Evolutionary conservation across 805 yeast genomes (phyloP).

Genomic region (Barnettozyma botsteinii): DNA sequence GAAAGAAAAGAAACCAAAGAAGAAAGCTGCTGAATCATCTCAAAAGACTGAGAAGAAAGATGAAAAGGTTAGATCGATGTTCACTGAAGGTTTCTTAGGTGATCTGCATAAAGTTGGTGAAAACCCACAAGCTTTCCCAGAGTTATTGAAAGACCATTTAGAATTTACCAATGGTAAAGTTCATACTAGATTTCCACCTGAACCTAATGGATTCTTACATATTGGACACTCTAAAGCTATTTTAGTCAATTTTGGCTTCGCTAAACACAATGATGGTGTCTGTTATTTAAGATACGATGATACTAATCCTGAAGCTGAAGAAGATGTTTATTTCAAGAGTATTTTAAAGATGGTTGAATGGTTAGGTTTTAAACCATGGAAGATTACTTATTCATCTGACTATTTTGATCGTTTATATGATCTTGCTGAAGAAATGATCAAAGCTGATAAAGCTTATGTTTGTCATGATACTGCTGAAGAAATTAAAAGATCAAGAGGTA

Average conservation of each 20-base stretch:
- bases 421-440: conserved; percentile 78
- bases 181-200: conserved; percentile 95
- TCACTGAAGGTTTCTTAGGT: conserved; percentile 91
- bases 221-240: conserved; percentile 98
- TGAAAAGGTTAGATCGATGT: conserved; percentile 61
- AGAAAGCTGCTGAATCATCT: conserved; percentile 26
- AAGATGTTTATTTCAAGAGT: conserved; percentile 80
- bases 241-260: conserved; percentile 97
- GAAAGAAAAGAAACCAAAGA: conserved; percentile 64
- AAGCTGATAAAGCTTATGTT: conserved; percentile 73
- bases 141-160: conserved; percentile 75
- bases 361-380: conserved; percentile 94
- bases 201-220: conserved; percentile 95
- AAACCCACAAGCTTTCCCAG: conserved; percentile 86
- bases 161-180: conserved; percentile 76
- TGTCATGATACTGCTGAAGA: conserved; percentile 93
- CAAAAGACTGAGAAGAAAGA: conserved; percentile 10
- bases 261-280: conserved; percentile 76
- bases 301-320: conserved; percentile 98
- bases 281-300: conserved; percentile 95
- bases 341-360: conserved; percentile 82
- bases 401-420: conserved; percentile 86
- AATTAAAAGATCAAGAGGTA: conserved; percentile 85
- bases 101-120: conserved; percentile 93
- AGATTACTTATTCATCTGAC: conserved; percentile 92